Evolutionary conservation across 1,139 yeast genomes (phyloP).

Genomic region (Hyphopichia buzzinii): DNA sequence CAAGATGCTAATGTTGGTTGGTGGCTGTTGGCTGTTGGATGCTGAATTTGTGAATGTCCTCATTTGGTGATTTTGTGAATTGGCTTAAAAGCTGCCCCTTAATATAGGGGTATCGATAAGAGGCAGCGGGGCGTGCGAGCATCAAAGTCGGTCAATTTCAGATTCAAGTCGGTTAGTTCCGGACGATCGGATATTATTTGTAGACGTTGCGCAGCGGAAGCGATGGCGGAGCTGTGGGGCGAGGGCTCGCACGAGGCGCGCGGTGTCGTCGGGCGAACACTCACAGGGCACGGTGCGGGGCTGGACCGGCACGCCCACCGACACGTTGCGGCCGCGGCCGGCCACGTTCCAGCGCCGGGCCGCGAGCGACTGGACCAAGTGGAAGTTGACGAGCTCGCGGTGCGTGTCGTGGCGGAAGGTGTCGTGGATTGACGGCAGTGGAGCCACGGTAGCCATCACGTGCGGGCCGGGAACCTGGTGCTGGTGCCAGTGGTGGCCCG

Average conservation of each 20-base stretch:
- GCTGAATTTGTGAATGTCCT: no score
- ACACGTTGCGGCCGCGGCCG: not conserved
- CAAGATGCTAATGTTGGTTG: no score
- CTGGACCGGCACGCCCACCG: not conserved
- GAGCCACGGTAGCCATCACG: not conserved
- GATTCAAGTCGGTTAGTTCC: no score
- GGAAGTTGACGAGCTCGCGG: slow-evolving; percentile 10
- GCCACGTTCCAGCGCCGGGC: slow-evolving; percentile 5
- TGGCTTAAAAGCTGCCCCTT: no score
- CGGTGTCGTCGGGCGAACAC: slow-evolving; percentile 9
- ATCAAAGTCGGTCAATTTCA: no score
- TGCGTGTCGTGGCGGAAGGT: slow-evolving; percentile 11
- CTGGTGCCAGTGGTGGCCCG: not conserved
- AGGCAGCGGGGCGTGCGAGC: no score
- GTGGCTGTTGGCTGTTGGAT: no score
- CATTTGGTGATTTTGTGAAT: no score
- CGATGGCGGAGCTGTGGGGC: slow-evolving; percentile 5
- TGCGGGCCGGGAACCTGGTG: not conserved
- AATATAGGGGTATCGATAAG: no score
- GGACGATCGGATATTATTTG: not conserved
- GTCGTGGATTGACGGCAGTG: slow-evolving; percentile 6
- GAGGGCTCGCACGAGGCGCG: slow-evolving; percentile 2
- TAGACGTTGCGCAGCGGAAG: not conserved
- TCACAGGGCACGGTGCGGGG: slow-evolving; percentile 5
- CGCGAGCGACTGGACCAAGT: slow-evolving; percentile 7